Percentiles rank a stretch among this genome's conserved stretches.
Evolutionary conservation across 441 rosid species (phyloP).

Genomic region (Cnidoscolus chayamansa): DNA sequence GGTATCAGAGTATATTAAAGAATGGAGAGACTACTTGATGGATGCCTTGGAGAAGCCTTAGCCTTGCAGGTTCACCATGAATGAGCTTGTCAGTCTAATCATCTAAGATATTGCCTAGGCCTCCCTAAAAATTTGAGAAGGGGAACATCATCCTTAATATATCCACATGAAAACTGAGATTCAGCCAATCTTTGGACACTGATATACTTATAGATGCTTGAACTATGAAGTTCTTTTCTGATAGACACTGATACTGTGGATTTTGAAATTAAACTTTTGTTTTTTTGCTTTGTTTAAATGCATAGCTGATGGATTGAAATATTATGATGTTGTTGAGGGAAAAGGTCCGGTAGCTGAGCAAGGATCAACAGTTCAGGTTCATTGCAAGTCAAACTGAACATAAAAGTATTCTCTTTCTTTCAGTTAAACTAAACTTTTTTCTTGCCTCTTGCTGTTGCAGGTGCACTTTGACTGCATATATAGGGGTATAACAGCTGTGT

Average conservation of each 20-base stretch:
- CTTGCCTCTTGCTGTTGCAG: conserved; percentile 27
- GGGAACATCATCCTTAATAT: too few species aligned
- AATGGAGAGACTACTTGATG: too few species aligned
- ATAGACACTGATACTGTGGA: too few species aligned
- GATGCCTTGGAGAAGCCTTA: too few species aligned
- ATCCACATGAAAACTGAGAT: too few species aligned
- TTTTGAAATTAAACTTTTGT: neutral
- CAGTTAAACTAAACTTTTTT: neutral
- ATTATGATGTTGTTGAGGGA: conserved; percentile 78
- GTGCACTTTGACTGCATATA: conserved; percentile 91
- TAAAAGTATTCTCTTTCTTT: neutral
- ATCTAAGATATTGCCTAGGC: too few species aligned
- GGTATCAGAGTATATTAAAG: too few species aligned
- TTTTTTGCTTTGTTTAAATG: conserved; percentile 14
- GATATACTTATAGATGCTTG: neutral
- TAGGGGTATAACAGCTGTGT: conserved; percentile 71
- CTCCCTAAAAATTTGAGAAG: too few species aligned
- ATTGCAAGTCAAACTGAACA: conserved; percentile 4
- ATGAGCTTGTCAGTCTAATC: too few species aligned
- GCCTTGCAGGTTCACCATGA: too few species aligned
- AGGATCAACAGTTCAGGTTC: conserved; percentile 81
- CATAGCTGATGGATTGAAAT: conserved; percentile 80
- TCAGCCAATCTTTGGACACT: too few species aligned
- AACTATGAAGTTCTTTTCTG: neutral
- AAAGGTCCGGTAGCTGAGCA: conserved; percentile 71